Base-by-base conservation (phyloP, 345 rosid species). In the Eucalyptus regnans region DNA sequence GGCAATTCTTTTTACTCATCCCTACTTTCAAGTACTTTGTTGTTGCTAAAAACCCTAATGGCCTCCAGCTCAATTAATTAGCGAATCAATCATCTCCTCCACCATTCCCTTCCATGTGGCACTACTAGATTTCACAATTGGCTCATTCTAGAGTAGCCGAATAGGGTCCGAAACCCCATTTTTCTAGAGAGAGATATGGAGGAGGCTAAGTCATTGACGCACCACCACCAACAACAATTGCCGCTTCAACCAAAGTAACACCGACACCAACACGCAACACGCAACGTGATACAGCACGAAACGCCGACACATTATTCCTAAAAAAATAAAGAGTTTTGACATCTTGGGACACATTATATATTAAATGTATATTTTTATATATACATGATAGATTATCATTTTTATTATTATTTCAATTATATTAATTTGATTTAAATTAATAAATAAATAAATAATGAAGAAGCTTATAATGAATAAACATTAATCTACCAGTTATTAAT, bases 201-300 rank as follows among this genome's bases (percentile, higher is more conserved):
- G 87, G 96, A 93, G 62, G 93, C 94, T 50, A 94, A 94, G 86
- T 89, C 94, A 29, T 79, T 33, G 33, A 33, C 33, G 33, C 33
- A 33, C 33, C 33, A 33, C 33, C 33, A 33, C 33, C 13, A 91
- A 64, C 93, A 92, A 27, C 96, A 92, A 62, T 94, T 92, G n/a
- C 93, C 89, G 2, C 54, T 51, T 51, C 8, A 51, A 51, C 8
- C 54, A 51, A 51, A 51, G 54, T 51, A 51, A 4, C 20, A 51
- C 54, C 18, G 8, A 51, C 54, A 51, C 2, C 54, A 0, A 51
- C 54, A 51, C 16, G 6, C 22, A 8, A 51, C 54, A 51, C 54
- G 1, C 0, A 2, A 17, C 8, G 2, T 17, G 3, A 51, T 51
- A 51, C 1, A 51, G 3, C 22, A 51, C 0, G 4, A 51, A 8